Evolutionary conservation across 768 basidiomycete genomes (phyloP).

Genomic region (Cystobasidium tubakii): DNA sequence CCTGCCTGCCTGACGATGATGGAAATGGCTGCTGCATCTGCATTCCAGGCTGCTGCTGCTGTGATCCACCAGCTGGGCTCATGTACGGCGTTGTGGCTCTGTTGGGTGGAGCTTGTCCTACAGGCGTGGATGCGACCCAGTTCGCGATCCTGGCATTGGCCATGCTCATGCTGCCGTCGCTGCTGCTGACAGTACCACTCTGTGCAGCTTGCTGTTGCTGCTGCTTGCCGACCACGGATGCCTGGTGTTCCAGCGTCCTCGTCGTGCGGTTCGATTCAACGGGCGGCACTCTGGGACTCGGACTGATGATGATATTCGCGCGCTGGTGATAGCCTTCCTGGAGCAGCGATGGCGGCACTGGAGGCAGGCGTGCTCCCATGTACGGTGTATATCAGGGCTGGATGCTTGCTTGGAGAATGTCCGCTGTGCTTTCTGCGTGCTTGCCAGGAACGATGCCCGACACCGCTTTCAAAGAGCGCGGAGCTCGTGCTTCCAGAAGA

Average conservation of each 20-base stretch:
- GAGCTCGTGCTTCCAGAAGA: no score
- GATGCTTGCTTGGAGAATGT: no score
- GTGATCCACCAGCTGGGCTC: neutral
- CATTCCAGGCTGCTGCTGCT: neutral
- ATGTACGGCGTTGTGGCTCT: neutral
- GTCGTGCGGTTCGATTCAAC: neutral
- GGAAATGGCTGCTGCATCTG: neutral
- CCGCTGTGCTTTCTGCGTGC: no score
- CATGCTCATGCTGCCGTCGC: neutral
- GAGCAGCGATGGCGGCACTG: neutral
- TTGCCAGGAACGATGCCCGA: no score
- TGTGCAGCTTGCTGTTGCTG: neutral
- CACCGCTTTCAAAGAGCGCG: no score
- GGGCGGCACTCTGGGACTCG: neutral
- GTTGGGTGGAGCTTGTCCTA: neutral
- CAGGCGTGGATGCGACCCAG: conserved; percentile 9
- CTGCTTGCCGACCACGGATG: neutral
- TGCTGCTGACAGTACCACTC: neutral
- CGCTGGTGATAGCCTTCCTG: neutral
- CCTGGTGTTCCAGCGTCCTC: neutral
- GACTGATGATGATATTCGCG: neutral
- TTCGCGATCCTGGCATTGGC: neutral
- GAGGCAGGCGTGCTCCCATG: neutral
- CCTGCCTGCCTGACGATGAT: neutral
- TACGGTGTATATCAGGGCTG: neutral